Percentiles rank a stretch among this genome's conserved stretches.
phyloP scores from a whole-genome alignment of 176 grass and related monocot genomes.

The Bothriochloa decipiens region DNA sequence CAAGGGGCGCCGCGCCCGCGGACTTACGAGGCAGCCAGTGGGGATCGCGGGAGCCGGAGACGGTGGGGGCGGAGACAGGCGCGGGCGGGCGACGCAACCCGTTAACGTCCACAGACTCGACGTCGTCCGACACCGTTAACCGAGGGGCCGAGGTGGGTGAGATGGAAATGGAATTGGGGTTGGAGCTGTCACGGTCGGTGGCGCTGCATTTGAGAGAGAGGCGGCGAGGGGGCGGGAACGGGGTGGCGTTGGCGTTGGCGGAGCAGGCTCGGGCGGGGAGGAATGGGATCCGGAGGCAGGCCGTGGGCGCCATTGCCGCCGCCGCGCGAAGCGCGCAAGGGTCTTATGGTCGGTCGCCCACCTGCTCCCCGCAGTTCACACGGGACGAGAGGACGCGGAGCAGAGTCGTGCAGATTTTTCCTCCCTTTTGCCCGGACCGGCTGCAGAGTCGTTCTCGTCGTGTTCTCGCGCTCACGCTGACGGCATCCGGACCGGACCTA shows the following conservation, averaged over 20 bases:
- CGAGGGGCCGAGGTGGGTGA: neutral
- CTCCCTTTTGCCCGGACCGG: neutral
- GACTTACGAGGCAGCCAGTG: slow-evolving; percentile 46
- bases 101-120: slow-evolving; percentile 28
- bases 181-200: neutral
- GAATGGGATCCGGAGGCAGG: slow-evolving; percentile 34
- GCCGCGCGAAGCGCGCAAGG: neutral
- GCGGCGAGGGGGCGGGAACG: neutral
- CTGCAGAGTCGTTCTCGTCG: too few relatives aligned
- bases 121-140: neutral
- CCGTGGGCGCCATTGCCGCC: slow-evolving; percentile 43
- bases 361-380: neutral
- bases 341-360: neutral
- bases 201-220: slow-evolving; percentile 34
- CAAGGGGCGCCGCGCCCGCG: neutral
- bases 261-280: slow-evolving; percentile 21
- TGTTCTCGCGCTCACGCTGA: too few relatives aligned
- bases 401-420: neutral
- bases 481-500: too few relatives aligned
- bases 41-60: slow-evolving; percentile 7
- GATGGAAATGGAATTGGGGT: neutral
- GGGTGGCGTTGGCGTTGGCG: neutral
- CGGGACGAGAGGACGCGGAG: neutral
- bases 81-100: slow-evolving; percentile 29
- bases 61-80: neutral